Conservation (phyloP, 2,329 filamentous ascomycete species). For the Colletotrichum gloeosporioides region DNA sequence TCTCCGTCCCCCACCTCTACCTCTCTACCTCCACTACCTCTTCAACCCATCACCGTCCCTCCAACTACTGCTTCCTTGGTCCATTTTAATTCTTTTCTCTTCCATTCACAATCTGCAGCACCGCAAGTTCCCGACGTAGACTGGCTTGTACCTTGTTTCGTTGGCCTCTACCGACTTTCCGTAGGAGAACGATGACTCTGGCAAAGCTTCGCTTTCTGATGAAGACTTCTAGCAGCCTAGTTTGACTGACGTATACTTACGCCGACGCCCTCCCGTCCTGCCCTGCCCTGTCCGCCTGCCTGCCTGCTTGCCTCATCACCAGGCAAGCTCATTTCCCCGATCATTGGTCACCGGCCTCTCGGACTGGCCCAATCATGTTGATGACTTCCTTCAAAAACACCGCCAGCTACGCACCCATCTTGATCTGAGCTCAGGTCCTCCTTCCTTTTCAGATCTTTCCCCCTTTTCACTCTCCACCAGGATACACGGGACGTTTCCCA, state of each 20-base stretch:
- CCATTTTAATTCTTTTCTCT: constrained; percentile 26
- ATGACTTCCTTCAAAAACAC: constrained; percentile 41
- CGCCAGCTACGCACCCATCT: constrained; percentile 44
- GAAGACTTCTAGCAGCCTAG: constrained; percentile 40
- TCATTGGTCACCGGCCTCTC: constrained; percentile 45
- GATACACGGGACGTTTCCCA: constrained; percentile 10
- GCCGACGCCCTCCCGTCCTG: constrained; percentile 32
- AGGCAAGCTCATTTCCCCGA: constrained; percentile 31
- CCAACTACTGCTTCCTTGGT: constrained; percentile 21
- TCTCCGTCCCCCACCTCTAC: constrained; percentile 22
- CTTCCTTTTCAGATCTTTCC: constrained; percentile 35
- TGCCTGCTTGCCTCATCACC: constrained; percentile 9
- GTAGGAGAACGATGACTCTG: constrained; percentile 42
- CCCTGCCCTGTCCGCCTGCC: constrained; percentile 26
- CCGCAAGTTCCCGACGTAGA: constrained; percentile 42
- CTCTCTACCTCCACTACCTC: constrained; percentile 18
- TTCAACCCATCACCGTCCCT: constrained; percentile 24
- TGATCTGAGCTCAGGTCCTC: constrained; percentile 33
- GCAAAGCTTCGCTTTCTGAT: constrained; percentile 39
- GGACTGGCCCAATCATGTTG: constrained; percentile 50
- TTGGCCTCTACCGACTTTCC: constrained; percentile 31
- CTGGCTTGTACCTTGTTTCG: constrained; percentile 36
- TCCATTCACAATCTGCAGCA: constrained; percentile 29
- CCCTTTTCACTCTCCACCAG: constrained; percentile 28
- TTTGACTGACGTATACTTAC: constrained; percentile 43